Evolutionary conservation across 1,284 basidiomycete species (phyloP), one percentile per base, ranked within the genome.

Genomic region (Caloboletus firmus): DNA sequence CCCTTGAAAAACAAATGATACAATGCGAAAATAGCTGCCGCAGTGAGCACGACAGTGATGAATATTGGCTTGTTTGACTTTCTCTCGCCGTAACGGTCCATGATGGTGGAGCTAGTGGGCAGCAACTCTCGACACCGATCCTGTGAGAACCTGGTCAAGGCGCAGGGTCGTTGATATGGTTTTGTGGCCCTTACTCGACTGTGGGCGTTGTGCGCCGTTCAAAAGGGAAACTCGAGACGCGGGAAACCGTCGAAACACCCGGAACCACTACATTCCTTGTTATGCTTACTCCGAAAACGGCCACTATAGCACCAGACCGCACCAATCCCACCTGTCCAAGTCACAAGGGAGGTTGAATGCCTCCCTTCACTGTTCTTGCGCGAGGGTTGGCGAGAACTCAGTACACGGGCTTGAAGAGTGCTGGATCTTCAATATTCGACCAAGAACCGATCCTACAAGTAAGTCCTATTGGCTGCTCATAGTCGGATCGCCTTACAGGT

Each of bases 1-100:
- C 45, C 54, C 20, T 46, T 61, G 62, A 65, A 36, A 26, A 71
- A 45, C 41, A 60, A 36, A 17, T 49, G 46, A 37, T 68, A 67
- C 41, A 57, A 18, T 30, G 51, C 49, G 20, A 68, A 68, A 9
- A 70, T 17, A 36, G 52, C 52, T 0, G 34, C 49, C 2, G 49
- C 57, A 6, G 59, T 53, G 22, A 67, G 41, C 31, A 32, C 55
- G 20, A 45, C 24, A n/a, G 54, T 49, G 44, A 67, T 22, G 30
- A 53, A 45, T 31, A 68, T 37, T 28, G 53, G 47, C 34, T 43
- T 70, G 45, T 51, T 64, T 5, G 63, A 64, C 44, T 46, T 62
- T 55, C 11, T 69, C 3, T 65, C 51, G 39, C 24, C 18, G 62
- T 58, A 41, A 31, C 18, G 41, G 13, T 67, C 67, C 67, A 69